Conservation (phyloP, 2,329 filamentous ascomycete species). For the Aspergillus fischeri region DNA sequence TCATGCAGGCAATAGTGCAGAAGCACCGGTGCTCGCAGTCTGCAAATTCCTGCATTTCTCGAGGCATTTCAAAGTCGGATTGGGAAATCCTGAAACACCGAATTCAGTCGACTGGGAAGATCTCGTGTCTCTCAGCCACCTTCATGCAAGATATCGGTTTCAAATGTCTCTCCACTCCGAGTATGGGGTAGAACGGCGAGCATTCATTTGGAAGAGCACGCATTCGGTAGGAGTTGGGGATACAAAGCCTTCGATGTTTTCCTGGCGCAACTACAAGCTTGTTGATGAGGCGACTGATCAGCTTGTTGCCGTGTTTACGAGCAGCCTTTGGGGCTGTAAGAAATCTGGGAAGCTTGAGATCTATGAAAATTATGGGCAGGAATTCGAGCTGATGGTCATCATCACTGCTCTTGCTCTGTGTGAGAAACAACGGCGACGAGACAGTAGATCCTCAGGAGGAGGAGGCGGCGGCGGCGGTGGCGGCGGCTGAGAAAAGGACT, state of each 20-base stretch:
- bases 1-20: conserved; percentile 24
- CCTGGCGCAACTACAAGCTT: conserved; percentile 30
- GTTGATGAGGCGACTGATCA: conserved; percentile 26
- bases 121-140: conserved; percentile 22
- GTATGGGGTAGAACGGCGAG: conserved; percentile 9
- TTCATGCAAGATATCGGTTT: conserved; percentile 26
- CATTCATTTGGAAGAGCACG: conserved; percentile 34
- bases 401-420: conserved; percentile 23
- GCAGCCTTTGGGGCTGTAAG: conserved; percentile 22
- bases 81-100: conserved; percentile 23
- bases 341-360: conserved; percentile 32
- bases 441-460: conserved; percentile 5
- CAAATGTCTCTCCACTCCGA: conserved; percentile 17
- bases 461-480: conserved; percentile 11
- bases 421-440: conserved; percentile 21
- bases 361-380: conserved; percentile 19
- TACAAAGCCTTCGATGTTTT: conserved; percentile 18
- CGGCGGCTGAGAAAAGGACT: background rate
- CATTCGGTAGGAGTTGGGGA: conserved; percentile 24
- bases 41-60: conserved; percentile 34
- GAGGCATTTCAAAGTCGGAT: conserved; percentile 28
- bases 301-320: conserved; percentile 30
- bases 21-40: conserved; percentile 24
- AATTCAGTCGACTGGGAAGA: conserved; percentile 28
- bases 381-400: conserved; percentile 29